Evolutionary conservation across 2,329 filamentous ascomycete species (phyloP), one percentile per base, ranked within the genome.

Genomic region (Colletotrichum sp.): DNA sequence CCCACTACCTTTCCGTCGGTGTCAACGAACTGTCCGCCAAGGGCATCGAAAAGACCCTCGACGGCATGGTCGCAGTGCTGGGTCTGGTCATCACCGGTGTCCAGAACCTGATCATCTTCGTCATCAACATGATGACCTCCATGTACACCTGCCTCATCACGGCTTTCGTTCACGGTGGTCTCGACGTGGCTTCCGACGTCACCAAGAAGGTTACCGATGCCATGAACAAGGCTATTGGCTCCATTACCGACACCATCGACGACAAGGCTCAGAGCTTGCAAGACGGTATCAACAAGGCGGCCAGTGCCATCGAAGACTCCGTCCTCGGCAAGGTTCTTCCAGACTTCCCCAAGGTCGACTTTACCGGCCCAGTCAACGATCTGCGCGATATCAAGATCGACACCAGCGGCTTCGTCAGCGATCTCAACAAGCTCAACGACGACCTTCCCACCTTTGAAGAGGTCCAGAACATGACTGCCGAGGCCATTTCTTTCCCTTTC

Each of bases 71-170:
- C 84, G 89, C 92, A 57, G 92, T 97, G 86, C 89, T 99, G 67
- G 89, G 93, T 77, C 89, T 99, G 82, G 93, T 94, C 76, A 88
- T 99, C 78, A 96, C 94, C 34, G 96, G 92, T 55, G 93, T 99
- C 15, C 94, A 98, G 85, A 93, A 94, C 82, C 93, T 99, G 70
- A 93, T 98, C 78, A 89, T 98, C 78, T 99, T 98, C 86, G 92
- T 96, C 83, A 96, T 99, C 87, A 95, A 98, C 84, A 94, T 98
- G 86, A 90, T 98, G 86, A 96, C 95, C 60, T 94, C 93, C 67
- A 98, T 96, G 18, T 98, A 98, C 82, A 90, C 95, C 79, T 99
- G 97, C 82, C 90, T 99, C 69, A 95, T 98, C 82, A 95, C 95
- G 34, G 91, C 98, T 78, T 93, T 95, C 64, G 90, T 98, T 72